Evolutionary conservation across 345 rosid species (phyloP).

Genomic region (Arabis alpina): DNA sequence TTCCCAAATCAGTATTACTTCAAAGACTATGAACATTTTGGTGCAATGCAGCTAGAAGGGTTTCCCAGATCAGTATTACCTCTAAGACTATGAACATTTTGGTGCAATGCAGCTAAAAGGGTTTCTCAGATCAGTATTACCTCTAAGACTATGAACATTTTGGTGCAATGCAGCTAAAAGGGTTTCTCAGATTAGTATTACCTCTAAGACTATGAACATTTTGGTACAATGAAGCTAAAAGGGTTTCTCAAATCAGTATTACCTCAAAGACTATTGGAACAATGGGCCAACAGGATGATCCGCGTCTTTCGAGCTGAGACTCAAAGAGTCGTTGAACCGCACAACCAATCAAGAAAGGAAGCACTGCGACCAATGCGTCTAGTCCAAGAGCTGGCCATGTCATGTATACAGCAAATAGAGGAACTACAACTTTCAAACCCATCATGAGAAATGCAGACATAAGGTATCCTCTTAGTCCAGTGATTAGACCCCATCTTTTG

Average conservation of each 20-base stretch:
- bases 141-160: slow-evolving; percentile 2
- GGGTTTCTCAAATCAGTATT: background rate
- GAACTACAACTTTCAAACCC: slow-evolving; percentile 71
- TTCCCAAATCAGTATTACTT: slow-evolving; percentile 55
- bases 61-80: no score
- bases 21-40: slow-evolving; percentile 53
- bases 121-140: no score
- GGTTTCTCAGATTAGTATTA: background rate
- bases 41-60: slow-evolving; percentile 14
- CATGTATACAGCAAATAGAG: slow-evolving; percentile 56
- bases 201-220: slow-evolving; percentile 4
- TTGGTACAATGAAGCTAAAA: slow-evolving; percentile 17
- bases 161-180: slow-evolving; percentile 17
- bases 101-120: slow-evolving; percentile 17
- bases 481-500: slow-evolving; percentile 88
- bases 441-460: slow-evolving; percentile 59
- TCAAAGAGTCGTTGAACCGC: slow-evolving; percentile 71
- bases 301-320: slow-evolving; percentile 52
- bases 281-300: slow-evolving; percentile 86
- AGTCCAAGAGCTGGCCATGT: slow-evolving; percentile 78
- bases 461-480: slow-evolving; percentile 81
- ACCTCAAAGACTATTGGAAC: slow-evolving; percentile 87
- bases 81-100: background rate
- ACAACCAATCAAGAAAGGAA: slow-evolving; percentile 78
- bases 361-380: slow-evolving; percentile 65